Conservation (phyloP, 805 yeast genomes). For the Monosporozyma servazzii region DNA sequence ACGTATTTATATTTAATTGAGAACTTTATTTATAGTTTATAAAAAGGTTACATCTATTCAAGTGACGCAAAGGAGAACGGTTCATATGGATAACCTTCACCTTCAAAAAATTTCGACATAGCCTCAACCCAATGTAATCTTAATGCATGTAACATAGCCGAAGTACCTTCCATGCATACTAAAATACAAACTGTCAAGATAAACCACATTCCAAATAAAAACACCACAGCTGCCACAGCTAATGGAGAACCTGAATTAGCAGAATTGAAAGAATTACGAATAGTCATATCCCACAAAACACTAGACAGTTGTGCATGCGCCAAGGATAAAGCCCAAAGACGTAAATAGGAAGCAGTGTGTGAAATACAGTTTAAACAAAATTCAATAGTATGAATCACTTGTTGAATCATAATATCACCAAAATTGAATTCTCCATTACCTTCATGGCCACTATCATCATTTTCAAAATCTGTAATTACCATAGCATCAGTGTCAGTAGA, state of each 20-base stretch:
- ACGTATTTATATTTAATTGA: background rate
- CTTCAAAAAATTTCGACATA: constrained; percentile 95
- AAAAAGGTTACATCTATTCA: background rate
- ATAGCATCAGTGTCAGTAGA: constrained; percentile 31
- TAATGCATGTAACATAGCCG: constrained; percentile 97
- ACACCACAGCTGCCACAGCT: constrained; percentile 68
- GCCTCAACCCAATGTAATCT: constrained; percentile 99
- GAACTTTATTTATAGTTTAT: background rate
- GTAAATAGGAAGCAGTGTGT: constrained; percentile 94
- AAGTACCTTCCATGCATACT: constrained; percentile 97
- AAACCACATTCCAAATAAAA: constrained; percentile 92
- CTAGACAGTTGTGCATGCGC: constrained; percentile 94
- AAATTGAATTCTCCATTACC: constrained; percentile 44
- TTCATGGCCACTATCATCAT: constrained; percentile 32
- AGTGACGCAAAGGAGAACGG: constrained; percentile 63
- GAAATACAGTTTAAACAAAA: constrained; percentile 95
- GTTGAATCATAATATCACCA: constrained; percentile 94
- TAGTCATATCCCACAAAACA: constrained; percentile 96
- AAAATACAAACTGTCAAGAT: constrained; percentile 80
- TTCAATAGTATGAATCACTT: constrained; percentile 94
- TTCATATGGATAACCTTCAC: constrained; percentile 85
- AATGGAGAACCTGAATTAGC: constrained; percentile 38
- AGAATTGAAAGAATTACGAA: constrained; percentile 62
- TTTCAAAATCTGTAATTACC: constrained; percentile 35
- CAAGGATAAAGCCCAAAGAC: constrained; percentile 93